Base-by-base conservation (phyloP, 2,329 filamentous ascomycete genomes). In the Allantophomopsis cytisporea region DNA sequence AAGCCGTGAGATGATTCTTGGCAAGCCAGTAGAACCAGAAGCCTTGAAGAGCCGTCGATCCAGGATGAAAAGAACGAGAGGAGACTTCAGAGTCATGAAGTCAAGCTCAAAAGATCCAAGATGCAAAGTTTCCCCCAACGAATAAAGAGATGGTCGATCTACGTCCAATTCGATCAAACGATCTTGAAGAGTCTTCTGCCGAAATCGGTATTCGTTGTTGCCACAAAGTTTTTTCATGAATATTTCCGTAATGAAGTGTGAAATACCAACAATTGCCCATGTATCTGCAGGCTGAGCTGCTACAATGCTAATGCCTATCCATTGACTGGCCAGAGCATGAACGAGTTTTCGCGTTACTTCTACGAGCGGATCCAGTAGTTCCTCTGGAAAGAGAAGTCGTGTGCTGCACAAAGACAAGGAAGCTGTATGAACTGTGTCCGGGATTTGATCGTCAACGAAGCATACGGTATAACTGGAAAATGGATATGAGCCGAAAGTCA, bases 171-270 rank as follows among this genome's bases (percentile, higher is more conserved):
- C 77, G 36, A 88, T 83, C 32, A 96, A 74, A 48, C 71, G 73
- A 57, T 98, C 89, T 1, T 86, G 78, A 59, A 85, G 74, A 31
- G 75, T 68, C 60, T 96, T 96, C 59, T 94, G 82, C 31, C 86
- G 79, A 56, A 87, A 96, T 10, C 87, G 73, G 56, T 94, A 91
- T 51, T 94, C 86, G 55, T 98, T 98, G 55, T 93, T 93, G 7
- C 91, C 91, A 53, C 86, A 93, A 2, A 98, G 68, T 47, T 78
- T 80, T 56, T 80, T 85, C 73, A 96, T 84, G 59, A 94, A 95
- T 4, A 86, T 71, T 50, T 95, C 89, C 1, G 89, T 87, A 72
- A 98, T 94, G 64, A 86, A 98, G 65, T 89, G 88, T 1, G 89
- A 83, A 36, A 93, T 81, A 12, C 89, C 93, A 39, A 91, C 73